These are phyloP conservation scores for Leptographium wingfieldii DNA, from an alignment of 2,329 filamentous ascomycete species.

Conservation along the genomic window DNA sequence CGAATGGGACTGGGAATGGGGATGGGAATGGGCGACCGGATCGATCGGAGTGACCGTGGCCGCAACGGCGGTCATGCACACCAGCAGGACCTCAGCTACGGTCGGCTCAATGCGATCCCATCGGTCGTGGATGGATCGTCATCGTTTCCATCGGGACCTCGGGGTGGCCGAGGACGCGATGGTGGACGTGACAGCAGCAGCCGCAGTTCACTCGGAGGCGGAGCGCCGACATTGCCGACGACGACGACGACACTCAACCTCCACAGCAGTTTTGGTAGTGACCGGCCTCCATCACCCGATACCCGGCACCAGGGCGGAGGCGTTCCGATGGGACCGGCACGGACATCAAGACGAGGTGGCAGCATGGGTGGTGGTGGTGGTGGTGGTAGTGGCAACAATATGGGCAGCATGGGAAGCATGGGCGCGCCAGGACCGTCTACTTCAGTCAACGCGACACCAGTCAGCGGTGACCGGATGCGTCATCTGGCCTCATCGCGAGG, in stretches of 20 bases:
- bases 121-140: conserved; percentile 24
- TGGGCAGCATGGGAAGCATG: background rate
- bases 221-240: background rate
- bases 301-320: background rate
- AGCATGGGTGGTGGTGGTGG: background rate
- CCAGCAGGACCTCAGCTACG: conserved; percentile 50
- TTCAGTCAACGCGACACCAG: conserved; percentile 10
- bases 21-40: conserved; percentile 22
- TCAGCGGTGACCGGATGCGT: conserved; percentile 9
- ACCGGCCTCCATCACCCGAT: background rate
- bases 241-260: background rate
- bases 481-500: background rate
- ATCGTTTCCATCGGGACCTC: conserved; percentile 39
- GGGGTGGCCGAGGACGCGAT: conserved; percentile 23
- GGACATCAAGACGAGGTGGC: background rate
- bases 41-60: conserved; percentile 4
- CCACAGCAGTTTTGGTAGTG: background rate
- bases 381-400: background rate
- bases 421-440: conserved; percentile 1
- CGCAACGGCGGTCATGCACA: conserved; percentile 12
- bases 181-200: background rate
- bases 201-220: conserved; percentile 6
- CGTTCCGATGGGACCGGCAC: background rate
- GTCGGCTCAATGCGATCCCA: conserved; percentile 43
- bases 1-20: conserved; percentile 2